Evolutionary conservation across 148 eudicot species (phyloP), one percentile per base, ranked within the genome.

Genomic region (Chenopodium suecicum): DNA sequence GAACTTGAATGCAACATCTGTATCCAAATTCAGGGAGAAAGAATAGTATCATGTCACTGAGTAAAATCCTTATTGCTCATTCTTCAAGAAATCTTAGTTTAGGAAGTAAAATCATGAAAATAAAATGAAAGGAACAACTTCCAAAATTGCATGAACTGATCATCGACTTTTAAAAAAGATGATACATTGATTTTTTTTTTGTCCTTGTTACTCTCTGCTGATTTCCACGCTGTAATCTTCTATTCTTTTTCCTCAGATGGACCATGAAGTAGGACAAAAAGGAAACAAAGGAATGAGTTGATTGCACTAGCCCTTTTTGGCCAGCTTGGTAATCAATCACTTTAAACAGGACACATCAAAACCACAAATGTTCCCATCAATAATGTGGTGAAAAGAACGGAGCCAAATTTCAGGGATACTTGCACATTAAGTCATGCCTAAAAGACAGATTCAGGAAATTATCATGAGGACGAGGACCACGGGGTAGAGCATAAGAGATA

Each of bases 301-400:
- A 77, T 60, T 76, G 80, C 56, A 58, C 66, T 25, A 73, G 20
- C 63, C 60, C 67, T 79, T 76, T 37, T 74, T 73, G 85, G 76
- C 74, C 82, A 74, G 62, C 75, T 70, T 79, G 7, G 78, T 83
- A 75, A 73, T 17, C 60, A 73, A 78, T 56, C 17, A 56, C 67
- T 34, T 78, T 78, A 78, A 47, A 67, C 41, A 78, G 41, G 13
- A 32, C 27, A 62, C 52, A 50, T 66, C 17, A 32, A 65, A 74
- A 65, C 66, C 14, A 66, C 74, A 47, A 41, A 81, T 19, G n/a
- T 32, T 64, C 31, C 60, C 4, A 47, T 10, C 48, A 52, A 81
- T 27, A 69, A 76, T 22, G 50, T 62, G 60, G 69, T 17, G 17
- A 70, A 71, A n/a, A 54, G n/a, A 19, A 50, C 48, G 22, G 32